These are phyloP conservation scores for Smallanthus sonchifolius DNA, from an alignment of 129 eudicot genomes.

Conservation along the genomic window DNA sequence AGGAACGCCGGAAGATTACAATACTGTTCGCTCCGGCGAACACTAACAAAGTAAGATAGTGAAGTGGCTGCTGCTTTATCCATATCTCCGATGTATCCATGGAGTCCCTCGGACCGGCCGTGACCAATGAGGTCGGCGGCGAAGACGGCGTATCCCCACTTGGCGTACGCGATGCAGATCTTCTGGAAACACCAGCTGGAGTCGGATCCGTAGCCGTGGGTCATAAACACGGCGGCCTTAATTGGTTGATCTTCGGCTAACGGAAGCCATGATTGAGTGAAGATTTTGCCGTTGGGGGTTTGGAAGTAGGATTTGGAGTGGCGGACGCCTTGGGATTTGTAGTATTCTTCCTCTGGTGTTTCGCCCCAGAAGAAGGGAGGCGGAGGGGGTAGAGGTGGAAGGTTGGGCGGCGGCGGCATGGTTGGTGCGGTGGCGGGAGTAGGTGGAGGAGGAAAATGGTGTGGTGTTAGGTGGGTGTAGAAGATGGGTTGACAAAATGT, in stretches of 20 bases:
- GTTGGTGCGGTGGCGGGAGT: slow-evolving; percentile 1
- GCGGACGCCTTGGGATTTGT: slow-evolving; percentile 61
- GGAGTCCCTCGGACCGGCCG: slow-evolving; percentile 75
- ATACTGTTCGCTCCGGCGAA: slow-evolving; percentile 54
- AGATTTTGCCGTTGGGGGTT: slow-evolving; percentile 58
- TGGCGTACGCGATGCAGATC: slow-evolving; percentile 63
- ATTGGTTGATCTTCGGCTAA: slow-evolving; percentile 30
- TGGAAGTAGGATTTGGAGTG: slow-evolving; percentile 63
- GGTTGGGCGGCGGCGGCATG: slow-evolving; percentile 32
- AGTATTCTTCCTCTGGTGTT: slow-evolving; percentile 67
- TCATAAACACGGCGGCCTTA: slow-evolving; percentile 62
- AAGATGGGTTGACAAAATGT: neutral
- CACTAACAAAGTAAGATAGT: slow-evolving; percentile 40
- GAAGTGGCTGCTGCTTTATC: slow-evolving; percentile 50
- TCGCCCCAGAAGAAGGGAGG: slow-evolving; percentile 83
- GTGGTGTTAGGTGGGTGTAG: neutral
- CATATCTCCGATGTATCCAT: slow-evolving; percentile 66
- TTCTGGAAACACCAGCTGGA: slow-evolving; percentile 78
- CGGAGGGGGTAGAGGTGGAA: slow-evolving; percentile 36
- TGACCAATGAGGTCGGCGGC: slow-evolving; percentile 82
- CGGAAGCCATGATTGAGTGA: slow-evolving; percentile 79
- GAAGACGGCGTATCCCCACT: slow-evolving; percentile 80
- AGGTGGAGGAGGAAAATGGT: neutral
- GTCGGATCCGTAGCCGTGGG: slow-evolving; percentile 85
- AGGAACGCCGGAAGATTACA: slow-evolving; percentile 57